Percentiles rank a stretch among this genome's conserved stretches.
Conservation (phyloP, 1,284 basidiomycete species). For the Rhodotorula sp. region DNA sequence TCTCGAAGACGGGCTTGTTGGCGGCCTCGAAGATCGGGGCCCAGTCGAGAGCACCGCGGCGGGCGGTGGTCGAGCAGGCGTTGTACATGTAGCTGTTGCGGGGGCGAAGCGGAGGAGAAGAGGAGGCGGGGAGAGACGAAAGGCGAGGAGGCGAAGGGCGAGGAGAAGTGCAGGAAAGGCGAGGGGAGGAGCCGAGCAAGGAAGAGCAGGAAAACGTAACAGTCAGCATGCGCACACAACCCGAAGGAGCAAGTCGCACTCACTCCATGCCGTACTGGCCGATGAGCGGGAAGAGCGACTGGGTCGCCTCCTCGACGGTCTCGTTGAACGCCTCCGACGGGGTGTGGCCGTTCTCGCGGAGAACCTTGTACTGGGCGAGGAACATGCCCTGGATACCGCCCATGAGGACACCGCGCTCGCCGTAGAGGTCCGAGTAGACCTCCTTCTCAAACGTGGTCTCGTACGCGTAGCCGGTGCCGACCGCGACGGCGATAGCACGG, state of each 20-base stretch:
- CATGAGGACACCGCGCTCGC: slow-evolving; percentile 99
- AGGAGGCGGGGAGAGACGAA: slow-evolving; percentile 74
- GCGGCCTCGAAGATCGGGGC: slow-evolving; percentile 89
- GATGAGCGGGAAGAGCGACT: slow-evolving; percentile 96
- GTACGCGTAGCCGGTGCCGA: slow-evolving; percentile 96
- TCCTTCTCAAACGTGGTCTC: slow-evolving; percentile 99
- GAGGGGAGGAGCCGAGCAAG: slow-evolving; percentile 67
- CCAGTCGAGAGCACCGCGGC: slow-evolving; percentile 88
- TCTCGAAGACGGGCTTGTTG: slow-evolving; percentile 89
- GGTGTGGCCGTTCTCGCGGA: slow-evolving; percentile 95
- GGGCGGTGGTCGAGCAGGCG: slow-evolving; percentile 92
- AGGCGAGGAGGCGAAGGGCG: slow-evolving; percentile 54
- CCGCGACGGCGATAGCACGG: slow-evolving; percentile 86
- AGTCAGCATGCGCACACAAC: slow-evolving; percentile 61
- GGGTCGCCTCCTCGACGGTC: slow-evolving; percentile 98
- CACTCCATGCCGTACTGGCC: slow-evolving; percentile 91
- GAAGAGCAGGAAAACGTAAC: slow-evolving; percentile 49
- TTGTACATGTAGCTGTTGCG: slow-evolving; percentile 91
- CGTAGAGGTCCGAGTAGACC: slow-evolving; percentile 98
- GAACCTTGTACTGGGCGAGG: slow-evolving; percentile 96
- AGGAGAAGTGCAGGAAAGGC: slow-evolving; percentile 55
- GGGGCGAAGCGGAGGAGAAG: slow-evolving; percentile 51
- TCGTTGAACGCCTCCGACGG: slow-evolving; percentile 99
- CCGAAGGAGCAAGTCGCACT: background rate
- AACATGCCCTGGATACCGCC: slow-evolving; percentile 99